Evolutionary conservation across 306 rosid species (phyloP), one percentile per base, ranked within the genome.

Genomic region (Vigna hirtella): DNA sequence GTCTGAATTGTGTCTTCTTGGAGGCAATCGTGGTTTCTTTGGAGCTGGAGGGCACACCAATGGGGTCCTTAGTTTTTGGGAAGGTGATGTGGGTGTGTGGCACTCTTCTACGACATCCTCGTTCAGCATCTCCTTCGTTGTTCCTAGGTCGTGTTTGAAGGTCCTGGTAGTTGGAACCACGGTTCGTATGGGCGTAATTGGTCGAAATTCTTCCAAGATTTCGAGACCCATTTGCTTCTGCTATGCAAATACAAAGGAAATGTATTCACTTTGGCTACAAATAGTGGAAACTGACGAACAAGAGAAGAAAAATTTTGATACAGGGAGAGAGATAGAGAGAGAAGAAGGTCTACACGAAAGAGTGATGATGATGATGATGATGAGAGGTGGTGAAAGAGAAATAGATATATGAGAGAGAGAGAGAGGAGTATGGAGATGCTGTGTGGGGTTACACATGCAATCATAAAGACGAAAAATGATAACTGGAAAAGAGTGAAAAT

Each of bases 1-100:
- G 13, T 78, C 75, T 57, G 66, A 24, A 69, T 83, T 36, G 22
- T 63, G 79, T 47, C 72, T 78, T 47, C 72, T 78, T 47, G 56
- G 69, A 1, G 67, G 43, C 1, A 83, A 58, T 63, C 84, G 65
- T 22, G 84, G 86, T 71, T 91, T 91, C 83, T 79, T 91, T 0
- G 96, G 96, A 64, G 93, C 79, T 28, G 93, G 96, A 1, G 93
- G 96, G 14, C 96, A 91, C 40, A 80, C 83, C 74, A 73, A 76
- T 0, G 79, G 30, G 3, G 74, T 68, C 68, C 32, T 80, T 65
- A 84, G 48, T 50, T 50, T 65, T 76, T 59, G 77, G 51, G 53
- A 34, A 2, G 75, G 70, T 12, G 91, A 81, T 40, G 76, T 89
- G 12, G 96, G 96, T 9, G 90, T 89, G 36, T 9, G 77, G 47